These are phyloP conservation scores for Prillingera fragicola DNA, from an alignment of 1,284 basidiomycete species.

Conservation along the genomic window DNA sequence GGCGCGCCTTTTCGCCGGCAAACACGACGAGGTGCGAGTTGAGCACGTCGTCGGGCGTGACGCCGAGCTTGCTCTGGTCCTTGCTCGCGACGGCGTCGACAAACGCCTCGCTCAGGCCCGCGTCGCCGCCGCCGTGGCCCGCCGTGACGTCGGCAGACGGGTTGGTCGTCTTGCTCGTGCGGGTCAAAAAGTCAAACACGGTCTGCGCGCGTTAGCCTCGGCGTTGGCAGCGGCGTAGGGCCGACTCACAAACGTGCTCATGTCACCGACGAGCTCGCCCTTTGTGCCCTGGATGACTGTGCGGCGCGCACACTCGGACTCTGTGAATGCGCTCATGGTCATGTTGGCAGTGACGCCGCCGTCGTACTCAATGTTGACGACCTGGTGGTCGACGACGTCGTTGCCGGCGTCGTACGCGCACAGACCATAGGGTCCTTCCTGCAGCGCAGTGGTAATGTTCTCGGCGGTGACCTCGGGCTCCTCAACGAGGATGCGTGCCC, in stretches of 20 bases:
- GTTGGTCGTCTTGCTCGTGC: conserved; percentile 50
- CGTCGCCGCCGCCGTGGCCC: conserved; percentile 75
- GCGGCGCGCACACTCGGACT: conserved; percentile 64
- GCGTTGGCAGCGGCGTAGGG: background rate
- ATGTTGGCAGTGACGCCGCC: conserved; percentile 69
- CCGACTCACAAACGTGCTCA: conserved; percentile 56
- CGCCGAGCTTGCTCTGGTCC: conserved; percentile 57
- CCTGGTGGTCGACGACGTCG: conserved; percentile 75
- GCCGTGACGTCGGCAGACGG: conserved; percentile 53
- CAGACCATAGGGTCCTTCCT: conserved; percentile 64
- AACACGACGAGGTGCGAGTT: conserved; percentile 75
- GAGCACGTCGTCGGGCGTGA: conserved; percentile 62
- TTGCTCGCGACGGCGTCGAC: conserved; percentile 60
- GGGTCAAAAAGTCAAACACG: conserved; percentile 68
- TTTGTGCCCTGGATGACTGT: conserved; percentile 72
- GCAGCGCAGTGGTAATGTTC: conserved; percentile 62
- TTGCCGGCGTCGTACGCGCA: conserved; percentile 78
- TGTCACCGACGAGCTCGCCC: conserved; percentile 77
- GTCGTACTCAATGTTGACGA: conserved; percentile 75
- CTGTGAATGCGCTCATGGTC: conserved; percentile 58
- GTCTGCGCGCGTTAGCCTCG: conserved; percentile 32
- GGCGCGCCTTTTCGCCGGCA: conserved; percentile 70
- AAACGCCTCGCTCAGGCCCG: conserved; percentile 65
- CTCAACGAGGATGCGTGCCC: conserved; percentile 56
- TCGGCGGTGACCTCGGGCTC: conserved; percentile 67